Base-by-base conservation (phyloP, 805 yeast species). In the Starmerella floricola region DNA sequence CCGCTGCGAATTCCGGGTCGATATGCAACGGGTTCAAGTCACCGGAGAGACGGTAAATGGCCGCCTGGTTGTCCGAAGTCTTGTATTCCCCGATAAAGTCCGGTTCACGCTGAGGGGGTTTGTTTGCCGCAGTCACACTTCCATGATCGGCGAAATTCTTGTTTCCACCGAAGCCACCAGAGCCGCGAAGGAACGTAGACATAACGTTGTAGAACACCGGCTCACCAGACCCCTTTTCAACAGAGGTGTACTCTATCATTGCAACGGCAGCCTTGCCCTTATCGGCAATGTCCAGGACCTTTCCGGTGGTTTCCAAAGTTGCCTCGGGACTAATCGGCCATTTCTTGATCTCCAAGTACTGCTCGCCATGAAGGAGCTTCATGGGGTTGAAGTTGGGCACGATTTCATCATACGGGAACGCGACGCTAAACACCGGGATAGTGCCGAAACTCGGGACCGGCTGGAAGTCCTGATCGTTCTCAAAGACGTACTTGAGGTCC, bases 21-120 rank as follows among this genome's bases (percentile, higher is more conserved):
- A 88, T 79, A 66, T 87, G 98, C 54, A 88, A 72, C 46, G 98
- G 98, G 63, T 88, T 88, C 62, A 78, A 78, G 67, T 88, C 98
- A 41, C 95, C 97, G 47, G 88, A 79, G 47, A 88, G 68, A 61
- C 98, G 75, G 67, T 88, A 88, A 42, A 87, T 63, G 3, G 94
- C 84, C 35, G 96, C 96, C 61, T 78, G 85, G 60, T 86, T 82
- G 33, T 62, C 67, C 21, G 70, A 58, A 2, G 91, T 81, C 50
- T 70, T 63, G 54, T 74, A 71, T 33, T 69, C 73, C 35, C 63
- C 60, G 43, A 71, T 75, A 55, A 73, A 81, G 58, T 82, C 93
- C 6, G 95, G 91, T 20, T 61, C 60, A 19, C 71, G 61, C 38
- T 64, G 55, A 43, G 88, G 91, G 2, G 81, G 79, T 31, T 55